These are phyloP conservation scores for Umbilicus rupestris DNA, from an alignment of 164 flowering plant species.

Conservation along the genomic window DNA sequence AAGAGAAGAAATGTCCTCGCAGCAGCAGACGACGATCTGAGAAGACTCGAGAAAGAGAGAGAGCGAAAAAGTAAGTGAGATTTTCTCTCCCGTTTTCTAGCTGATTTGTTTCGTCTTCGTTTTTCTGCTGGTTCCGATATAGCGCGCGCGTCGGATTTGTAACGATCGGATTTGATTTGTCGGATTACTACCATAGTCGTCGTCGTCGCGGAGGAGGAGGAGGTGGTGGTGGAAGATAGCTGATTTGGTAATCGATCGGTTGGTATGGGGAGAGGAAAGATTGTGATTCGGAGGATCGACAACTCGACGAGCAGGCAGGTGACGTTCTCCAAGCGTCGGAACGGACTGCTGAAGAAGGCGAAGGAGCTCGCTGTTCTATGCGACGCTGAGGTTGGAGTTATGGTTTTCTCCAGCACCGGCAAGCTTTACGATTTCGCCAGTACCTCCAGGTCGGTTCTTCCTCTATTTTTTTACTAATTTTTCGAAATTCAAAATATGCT, in stretches of 20 bases:
- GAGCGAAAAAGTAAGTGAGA: background rate
- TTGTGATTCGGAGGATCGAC: constrained; percentile 60
- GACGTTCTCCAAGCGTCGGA: constrained; percentile 68
- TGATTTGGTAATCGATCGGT: background rate
- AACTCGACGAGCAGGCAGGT: constrained; percentile 70
- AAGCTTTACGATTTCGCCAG: constrained; percentile 65
- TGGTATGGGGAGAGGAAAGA: constrained; percentile 75
- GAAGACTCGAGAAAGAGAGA: background rate
- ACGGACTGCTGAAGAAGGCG: constrained; percentile 66
- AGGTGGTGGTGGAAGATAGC: background rate
- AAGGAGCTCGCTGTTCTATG: constrained; percentile 64
- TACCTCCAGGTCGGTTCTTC: constrained; percentile 31
- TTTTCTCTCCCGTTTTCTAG: background rate
- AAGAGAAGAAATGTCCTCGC: background rate
- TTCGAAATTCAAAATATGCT: background rate
- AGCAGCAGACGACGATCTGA: background rate
- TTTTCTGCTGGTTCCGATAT: too few relatives aligned
- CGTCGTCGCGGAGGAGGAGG: background rate
- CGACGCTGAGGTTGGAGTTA: constrained; percentile 69
- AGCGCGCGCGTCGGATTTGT: background rate
- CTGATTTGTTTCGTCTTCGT: background rate
- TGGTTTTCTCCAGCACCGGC: constrained; percentile 68
- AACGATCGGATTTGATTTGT: background rate
- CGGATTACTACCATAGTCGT: background rate
- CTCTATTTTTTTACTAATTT: background rate